phyloP scores from a whole-genome alignment of 495 filamentous ascomycete genomes.

The Melanomma pulvis-pyrius region DNA sequence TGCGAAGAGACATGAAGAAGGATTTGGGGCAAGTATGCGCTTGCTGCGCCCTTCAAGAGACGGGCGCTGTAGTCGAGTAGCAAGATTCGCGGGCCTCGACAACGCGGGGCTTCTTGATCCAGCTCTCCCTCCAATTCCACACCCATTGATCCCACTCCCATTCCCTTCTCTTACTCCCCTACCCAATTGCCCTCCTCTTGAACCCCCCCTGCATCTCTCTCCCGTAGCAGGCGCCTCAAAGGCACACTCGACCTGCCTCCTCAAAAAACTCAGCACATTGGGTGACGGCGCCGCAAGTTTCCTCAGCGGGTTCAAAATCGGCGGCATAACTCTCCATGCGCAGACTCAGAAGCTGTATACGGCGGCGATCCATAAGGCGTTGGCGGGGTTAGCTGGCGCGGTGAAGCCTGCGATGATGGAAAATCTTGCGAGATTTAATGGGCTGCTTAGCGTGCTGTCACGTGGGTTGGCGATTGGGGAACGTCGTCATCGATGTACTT shows the following conservation, averaged over 20 bases:
- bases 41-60: neutral
- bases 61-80: neutral
- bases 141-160: neutral
- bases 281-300: slow-evolving; percentile 28
- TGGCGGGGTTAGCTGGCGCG: neutral
- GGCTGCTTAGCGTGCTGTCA: slow-evolving; percentile 16
- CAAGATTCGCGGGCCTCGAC: neutral
- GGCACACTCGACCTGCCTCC: slow-evolving; percentile 15
- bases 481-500: neutral
- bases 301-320: slow-evolving; percentile 16
- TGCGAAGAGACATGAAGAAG: neutral
- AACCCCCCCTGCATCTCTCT: slow-evolving; percentile 1
- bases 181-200: neutral
- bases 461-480: slow-evolving; percentile 1
- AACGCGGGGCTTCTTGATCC: neutral
- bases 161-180: neutral
- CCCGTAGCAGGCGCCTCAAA: slow-evolving; percentile 10
- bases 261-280: slow-evolving; percentile 27
- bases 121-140: neutral
- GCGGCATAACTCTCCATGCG: slow-evolving; percentile 34
- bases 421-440: neutral
- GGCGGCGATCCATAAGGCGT: slow-evolving; percentile 18
- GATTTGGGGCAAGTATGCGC: neutral
- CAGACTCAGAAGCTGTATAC: neutral
- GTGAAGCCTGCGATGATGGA: neutral